Evolutionary conservation across 805 yeast species (phyloP), one percentile per base, ranked within the genome.

Genomic region (Ogataea ramenticola): DNA sequence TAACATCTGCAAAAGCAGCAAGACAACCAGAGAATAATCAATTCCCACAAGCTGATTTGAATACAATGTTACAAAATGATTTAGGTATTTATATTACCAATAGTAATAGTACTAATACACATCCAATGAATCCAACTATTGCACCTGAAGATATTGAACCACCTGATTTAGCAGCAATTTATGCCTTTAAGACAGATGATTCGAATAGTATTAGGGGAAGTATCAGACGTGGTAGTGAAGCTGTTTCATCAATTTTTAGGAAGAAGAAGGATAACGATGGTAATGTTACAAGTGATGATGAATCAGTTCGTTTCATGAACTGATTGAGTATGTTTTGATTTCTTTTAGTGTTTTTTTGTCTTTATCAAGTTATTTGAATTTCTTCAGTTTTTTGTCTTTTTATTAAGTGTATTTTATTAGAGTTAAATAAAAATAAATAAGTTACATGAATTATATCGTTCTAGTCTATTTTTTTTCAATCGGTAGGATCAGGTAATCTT

Each of bases 401-500:
- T n/a, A n/a, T n/a, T n/a, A n/a, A n/a, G n/a, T n/a, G n/a, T n/a
- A n/a, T n/a, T n/a, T n/a, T n/a, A n/a, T n/a, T n/a, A n/a, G n/a
- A n/a, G n/a, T n/a, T n/a, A n/a, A n/a, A n/a, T n/a, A n/a, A n/a
- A n/a, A n/a, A n/a, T n/a, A n/a, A n/a, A n/a, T n/a, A n/a, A n/a
- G n/a, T n/a, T n/a, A n/a, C n/a, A n/a, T n/a, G n/a, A n/a, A n/a
- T n/a, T n/a, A n/a, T n/a, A n/a, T n/a, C n/a, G n/a, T n/a, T n/a
- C n/a, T n/a, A n/a, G 26, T 39, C 10, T 26, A 39, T 7, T 6
- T 26, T 26, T 15, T 3, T 10, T 17, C 46, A 42, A 52, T 36
- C 56, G 40, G 35, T 58, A 20, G 86, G 88, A 44, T 74, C 72
- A 39, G 87, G 80, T 42, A 85, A 61, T 62, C 96, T 75, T 63